A percentile compares a stretch with the other conserved stretches of the same genome.
phyloP scores from a whole-genome alignment of 73 alveolate genomes.

The Blepharisma stoltei region DNA sequence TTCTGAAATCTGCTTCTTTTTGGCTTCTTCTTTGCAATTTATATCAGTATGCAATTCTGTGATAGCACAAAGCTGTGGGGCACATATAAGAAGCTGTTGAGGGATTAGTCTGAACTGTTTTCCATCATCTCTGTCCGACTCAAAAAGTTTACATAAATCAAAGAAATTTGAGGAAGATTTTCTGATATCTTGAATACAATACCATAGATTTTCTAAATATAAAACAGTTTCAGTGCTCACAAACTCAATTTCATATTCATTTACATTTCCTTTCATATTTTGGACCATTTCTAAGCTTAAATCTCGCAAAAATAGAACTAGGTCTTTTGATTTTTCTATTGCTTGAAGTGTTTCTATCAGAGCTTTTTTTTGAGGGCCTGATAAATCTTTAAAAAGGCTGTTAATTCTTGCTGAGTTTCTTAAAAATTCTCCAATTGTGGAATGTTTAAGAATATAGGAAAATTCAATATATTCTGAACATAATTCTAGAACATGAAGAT shows the following conservation, averaged over 20 bases:
- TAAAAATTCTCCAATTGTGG: too few relatives aligned
- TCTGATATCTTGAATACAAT: background rate
- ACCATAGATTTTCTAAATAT: background rate
- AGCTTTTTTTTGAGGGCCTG: too few relatives aligned
- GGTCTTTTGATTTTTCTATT: too few relatives aligned
- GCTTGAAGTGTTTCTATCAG: too few relatives aligned
- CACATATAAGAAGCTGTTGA: background rate
- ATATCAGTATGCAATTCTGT: background rate
- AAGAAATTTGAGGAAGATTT: background rate
- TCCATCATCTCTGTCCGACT: background rate
- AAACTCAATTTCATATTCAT: background rate
- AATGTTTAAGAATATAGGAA: too few relatives aligned
- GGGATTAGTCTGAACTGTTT: background rate
- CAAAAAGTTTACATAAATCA: background rate
- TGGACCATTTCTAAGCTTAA: background rate
- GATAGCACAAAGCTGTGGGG: background rate
- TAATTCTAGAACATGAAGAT: too few relatives aligned
- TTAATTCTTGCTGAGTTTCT: too few relatives aligned
- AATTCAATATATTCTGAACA: too few relatives aligned
- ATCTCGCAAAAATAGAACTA: too few relatives aligned
- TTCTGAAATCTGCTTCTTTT: background rate
- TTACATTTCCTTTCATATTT: background rate
- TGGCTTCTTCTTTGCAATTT: slow-evolving; percentile 9
- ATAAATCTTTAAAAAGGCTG: too few relatives aligned
- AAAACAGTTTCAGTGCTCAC: background rate